phyloP scores from a whole-genome alignment of 2,329 filamentous ascomycete species.

The Ophiostoma australiae region DNA sequence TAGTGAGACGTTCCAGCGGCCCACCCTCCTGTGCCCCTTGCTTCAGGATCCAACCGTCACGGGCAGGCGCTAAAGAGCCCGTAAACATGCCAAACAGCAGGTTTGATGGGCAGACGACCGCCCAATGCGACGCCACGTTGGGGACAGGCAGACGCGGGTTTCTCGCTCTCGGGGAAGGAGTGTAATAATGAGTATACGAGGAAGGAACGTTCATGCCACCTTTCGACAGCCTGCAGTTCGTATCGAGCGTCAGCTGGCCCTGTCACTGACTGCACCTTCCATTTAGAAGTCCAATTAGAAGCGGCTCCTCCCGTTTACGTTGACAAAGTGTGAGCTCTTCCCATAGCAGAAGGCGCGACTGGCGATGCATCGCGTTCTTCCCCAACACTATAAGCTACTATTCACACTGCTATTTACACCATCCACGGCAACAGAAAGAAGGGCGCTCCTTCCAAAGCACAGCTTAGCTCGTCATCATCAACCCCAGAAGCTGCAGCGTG shows the following conservation, averaged over 20 bases:
- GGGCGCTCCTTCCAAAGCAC: neutral
- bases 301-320: neutral
- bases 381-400: neutral
- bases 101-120: neutral
- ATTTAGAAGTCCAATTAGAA: neutral
- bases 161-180: neutral
- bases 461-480: neutral
- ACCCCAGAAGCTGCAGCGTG: neutral
- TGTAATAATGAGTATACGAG: neutral
- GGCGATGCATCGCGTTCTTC: conserved; percentile 1
- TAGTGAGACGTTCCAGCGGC: neutral
- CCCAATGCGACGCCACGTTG: conserved; percentile 3
- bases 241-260: neutral
- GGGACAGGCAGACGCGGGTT: neutral
- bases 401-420: too few relatives aligned
- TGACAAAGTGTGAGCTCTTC: neutral
- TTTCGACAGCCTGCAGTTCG: neutral
- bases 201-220: neutral
- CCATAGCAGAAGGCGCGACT: neutral
- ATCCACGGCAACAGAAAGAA: neutral
- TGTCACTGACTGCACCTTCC: neutral
- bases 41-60: neutral
- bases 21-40: neutral
- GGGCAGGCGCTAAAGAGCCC: neutral
- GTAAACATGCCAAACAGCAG: neutral